Conservation (phyloP, 108 stramenopile genomes). For the Nannochloropsis salina region DNA sequence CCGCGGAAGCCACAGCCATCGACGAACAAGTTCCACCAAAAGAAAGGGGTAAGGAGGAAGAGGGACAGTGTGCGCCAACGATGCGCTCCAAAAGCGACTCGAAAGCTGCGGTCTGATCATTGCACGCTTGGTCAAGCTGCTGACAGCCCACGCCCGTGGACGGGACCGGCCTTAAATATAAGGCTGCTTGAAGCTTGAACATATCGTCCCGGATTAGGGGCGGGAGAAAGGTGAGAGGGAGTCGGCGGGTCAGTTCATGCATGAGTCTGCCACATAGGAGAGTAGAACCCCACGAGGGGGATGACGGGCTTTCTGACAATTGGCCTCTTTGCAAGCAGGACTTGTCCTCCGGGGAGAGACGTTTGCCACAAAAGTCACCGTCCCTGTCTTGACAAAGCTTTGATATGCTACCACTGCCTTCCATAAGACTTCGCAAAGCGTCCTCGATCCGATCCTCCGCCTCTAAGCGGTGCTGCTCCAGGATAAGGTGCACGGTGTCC, state of each 20-base stretch:
- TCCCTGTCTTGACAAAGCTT: not conserved
- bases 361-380: not conserved
- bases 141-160: not conserved
- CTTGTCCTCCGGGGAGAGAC: not conserved
- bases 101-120: not conserved
- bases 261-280: not conserved
- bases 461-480: conserved; percentile 13
- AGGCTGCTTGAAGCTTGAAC: not conserved
- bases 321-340: not conserved
- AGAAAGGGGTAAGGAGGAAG: not conserved
- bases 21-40: not conserved
- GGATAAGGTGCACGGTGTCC: not conserved
- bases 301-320: not conserved
- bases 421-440: not conserved
- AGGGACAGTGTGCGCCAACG: not conserved
- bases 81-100: not conserved
- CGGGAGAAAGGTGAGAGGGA: not conserved
- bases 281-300: not conserved
- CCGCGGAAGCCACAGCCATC: not conserved
- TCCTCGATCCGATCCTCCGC: not conserved
- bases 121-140: conserved; percentile 15
- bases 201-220: not conserved
- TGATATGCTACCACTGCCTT: not conserved
- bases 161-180: not conserved
- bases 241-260: not conserved